Base-by-base conservation (phyloP, 768 basidiomycete genomes). In the Plicaturopsis crispa region DNA sequence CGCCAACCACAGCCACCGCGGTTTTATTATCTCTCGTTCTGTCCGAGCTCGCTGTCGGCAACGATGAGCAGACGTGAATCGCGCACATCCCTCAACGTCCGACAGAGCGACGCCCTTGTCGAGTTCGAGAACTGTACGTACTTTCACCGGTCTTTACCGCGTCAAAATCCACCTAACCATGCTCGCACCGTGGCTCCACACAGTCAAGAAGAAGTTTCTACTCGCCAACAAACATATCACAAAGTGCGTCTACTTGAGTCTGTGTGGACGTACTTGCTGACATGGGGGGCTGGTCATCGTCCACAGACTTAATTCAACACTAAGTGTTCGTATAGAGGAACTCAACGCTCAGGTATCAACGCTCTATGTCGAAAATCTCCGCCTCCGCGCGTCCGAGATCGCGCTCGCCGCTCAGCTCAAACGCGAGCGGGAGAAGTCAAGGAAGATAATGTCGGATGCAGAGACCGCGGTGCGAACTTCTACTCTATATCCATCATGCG, bases 191-290 rank as follows among this genome's bases (percentile, higher is more conserved):
- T 69, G 59, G 59, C 55, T 47, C 60, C 46, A 46, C 39, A 31
- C 55, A 90, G 87, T 89, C 69, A 89, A 89, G 79, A 87, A 86
- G 78, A 89, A 87, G 65, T 89, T 88, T 52, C 69, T 90, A 16
- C 79, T 88, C 43, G 85, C 86, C 41, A 90, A 90, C 64, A 89
- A 88, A 61, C 87, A 89, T 62, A 90, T 90, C 55, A 88, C 87
- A 18, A 90, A 89, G 86, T 88, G 49, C 26, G 73, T 57, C 24
- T 33, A 13, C 12, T 30, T n/a, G 31, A 33, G 11, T 8, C 13
- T 35, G 5, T 24, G n/a, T 43, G 19, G 35, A 22, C 16, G 24
- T 39, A 34, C 31, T 42, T 38, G 13, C 31, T 41, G 24, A 17
- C 19, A 12, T 50, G 19, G 52, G 26, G 14, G 14, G 26, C 21